phyloP scores from a whole-genome alignment of 352 stramenopile genomes.

The Globisporangium sylvaticum region DNA sequence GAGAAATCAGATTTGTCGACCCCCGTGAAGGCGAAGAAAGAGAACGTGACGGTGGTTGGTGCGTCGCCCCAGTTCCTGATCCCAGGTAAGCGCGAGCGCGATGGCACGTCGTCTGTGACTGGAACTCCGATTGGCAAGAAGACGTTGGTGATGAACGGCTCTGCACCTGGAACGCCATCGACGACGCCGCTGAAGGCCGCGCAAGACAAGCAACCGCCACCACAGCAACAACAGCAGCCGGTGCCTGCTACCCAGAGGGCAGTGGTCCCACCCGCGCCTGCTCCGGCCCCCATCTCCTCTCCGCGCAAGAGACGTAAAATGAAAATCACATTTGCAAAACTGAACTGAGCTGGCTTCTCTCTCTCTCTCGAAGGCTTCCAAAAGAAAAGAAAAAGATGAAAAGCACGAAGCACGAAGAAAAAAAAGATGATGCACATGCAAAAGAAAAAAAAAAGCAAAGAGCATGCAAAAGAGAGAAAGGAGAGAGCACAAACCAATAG shows the following conservation, averaged over 20 bases:
- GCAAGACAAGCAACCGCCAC: slow-evolving; percentile 13
- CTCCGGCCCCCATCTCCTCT: slow-evolving; percentile 44
- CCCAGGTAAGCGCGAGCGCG: slow-evolving; percentile 42
- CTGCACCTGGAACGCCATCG: slow-evolving; percentile 22
- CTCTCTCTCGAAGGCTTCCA: slow-evolving; percentile 15
- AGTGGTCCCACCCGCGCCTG: slow-evolving; percentile 30
- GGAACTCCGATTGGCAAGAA: slow-evolving; percentile 23
- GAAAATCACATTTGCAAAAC: slow-evolving; percentile 90
- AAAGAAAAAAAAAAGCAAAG: slow-evolving; percentile 11
- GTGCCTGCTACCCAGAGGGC: slow-evolving; percentile 20
- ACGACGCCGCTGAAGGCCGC: slow-evolving; percentile 22
- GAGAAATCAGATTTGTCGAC: slow-evolving; percentile 16
- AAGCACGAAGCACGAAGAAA: slow-evolving; percentile 19
- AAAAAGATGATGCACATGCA: slow-evolving; percentile 10
- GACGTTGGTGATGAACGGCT: slow-evolving; percentile 6
- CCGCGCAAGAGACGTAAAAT: slow-evolving; percentile 89
- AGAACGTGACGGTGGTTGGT: slow-evolving; percentile 3
- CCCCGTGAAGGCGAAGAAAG: slow-evolving; percentile 34
- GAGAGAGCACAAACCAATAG: neutral
- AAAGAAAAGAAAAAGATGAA: slow-evolving; percentile 13
- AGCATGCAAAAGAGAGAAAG: slow-evolving; percentile 10
- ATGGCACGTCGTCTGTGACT: slow-evolving; percentile 21
- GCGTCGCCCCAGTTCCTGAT: slow-evolving; percentile 20
- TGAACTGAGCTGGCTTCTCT: slow-evolving; percentile 51
- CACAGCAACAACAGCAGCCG: slow-evolving; percentile 3